A percentile compares a stretch with the other conserved stretches of the same genome.
phyloP scores from a whole-genome alignment of 331 rosid genomes.

The Pyrus hybrid region DNA sequence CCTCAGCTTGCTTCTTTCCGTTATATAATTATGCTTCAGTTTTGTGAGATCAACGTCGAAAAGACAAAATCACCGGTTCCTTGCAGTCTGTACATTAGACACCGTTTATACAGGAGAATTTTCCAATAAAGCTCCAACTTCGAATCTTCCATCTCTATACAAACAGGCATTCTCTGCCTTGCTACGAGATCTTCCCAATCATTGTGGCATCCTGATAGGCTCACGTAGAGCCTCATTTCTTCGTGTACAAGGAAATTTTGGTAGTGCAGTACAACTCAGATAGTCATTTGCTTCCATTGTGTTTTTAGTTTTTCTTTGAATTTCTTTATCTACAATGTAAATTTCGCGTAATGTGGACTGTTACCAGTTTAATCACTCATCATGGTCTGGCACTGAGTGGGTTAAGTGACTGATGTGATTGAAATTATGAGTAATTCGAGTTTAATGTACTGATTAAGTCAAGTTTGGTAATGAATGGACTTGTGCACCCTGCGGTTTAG shows the following conservation, averaged over 20 bases:
- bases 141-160: constrained; percentile 13
- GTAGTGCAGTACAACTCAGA: background rate
- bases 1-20: constrained; percentile 22
- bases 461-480: background rate
- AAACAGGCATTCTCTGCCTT: background rate
- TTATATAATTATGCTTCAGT: constrained; percentile 20
- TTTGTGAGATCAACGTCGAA: constrained; percentile 18
- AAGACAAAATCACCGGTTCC: constrained; percentile 13
- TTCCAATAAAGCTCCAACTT: constrained; percentile 19
- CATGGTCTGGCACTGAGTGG: background rate
- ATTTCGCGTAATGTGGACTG: background rate
- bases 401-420: background rate
- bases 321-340: background rate
- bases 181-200: background rate
- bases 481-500: background rate
- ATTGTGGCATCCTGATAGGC: background rate
- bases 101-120: constrained; percentile 15
- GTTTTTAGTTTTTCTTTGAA: background rate
- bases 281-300: background rate
- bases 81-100: constrained; percentile 42
- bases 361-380: background rate
- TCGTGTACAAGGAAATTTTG: constrained; percentile 15
- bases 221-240: background rate
- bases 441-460: background rate
- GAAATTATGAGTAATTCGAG: background rate